Conservation (phyloP, 805 yeast genomes). For the Schwanniomyces occidentalis region DNA sequence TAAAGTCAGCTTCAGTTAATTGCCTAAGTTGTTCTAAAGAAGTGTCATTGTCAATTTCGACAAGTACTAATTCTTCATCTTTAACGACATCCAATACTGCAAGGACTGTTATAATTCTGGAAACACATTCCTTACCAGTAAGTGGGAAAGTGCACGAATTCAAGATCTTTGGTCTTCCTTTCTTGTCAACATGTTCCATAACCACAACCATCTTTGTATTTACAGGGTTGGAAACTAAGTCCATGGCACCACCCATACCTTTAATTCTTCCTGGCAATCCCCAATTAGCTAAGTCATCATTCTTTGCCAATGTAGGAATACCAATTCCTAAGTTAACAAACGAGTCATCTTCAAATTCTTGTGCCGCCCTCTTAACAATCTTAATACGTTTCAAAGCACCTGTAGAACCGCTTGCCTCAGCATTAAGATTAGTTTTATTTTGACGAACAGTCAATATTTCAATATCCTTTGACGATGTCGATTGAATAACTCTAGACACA, state of each 20-base stretch:
- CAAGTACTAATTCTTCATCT: conserved; percentile 34
- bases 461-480: conserved; percentile 43
- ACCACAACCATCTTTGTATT: conserved; percentile 46
- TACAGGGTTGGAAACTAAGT: conserved; percentile 47
- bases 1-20: conserved; percentile 43
- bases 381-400: conserved; percentile 24
- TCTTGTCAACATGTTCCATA: conserved; percentile 49
- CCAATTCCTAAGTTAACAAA: conserved; percentile 52
- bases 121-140: conserved; percentile 47
- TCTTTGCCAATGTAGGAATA: conserved; percentile 48
- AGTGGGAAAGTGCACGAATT: conserved; percentile 46
- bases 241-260: conserved; percentile 61
- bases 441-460: conserved; percentile 31
- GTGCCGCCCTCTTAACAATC: conserved; percentile 46
- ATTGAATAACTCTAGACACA: conserved; percentile 40
- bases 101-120: conserved; percentile 46
- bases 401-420: conserved; percentile 9
- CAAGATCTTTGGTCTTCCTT: conserved; percentile 48
- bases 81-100: conserved; percentile 48
- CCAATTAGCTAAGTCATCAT: conserved; percentile 55
- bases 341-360: conserved; percentile 45
- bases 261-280: conserved; percentile 51
- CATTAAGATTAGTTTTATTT: neutral
- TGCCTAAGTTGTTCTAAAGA: conserved; percentile 38
- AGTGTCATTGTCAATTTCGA: conserved; percentile 43